Evolutionary conservation across 176 grass and related monocot genomes (phyloP).

Genomic region (Rhynchospora tenuis): DNA sequence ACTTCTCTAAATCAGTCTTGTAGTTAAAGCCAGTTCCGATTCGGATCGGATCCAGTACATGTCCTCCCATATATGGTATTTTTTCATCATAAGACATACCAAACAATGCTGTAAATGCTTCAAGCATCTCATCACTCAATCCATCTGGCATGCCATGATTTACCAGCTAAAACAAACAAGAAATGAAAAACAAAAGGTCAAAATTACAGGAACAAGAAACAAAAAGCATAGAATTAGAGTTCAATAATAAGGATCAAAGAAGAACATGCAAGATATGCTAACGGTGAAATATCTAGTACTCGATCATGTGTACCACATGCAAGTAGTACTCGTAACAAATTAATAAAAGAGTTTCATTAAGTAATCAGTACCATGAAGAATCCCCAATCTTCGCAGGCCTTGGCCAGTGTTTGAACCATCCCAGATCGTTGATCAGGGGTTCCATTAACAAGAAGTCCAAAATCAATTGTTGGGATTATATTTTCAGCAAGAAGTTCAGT

Average conservation of each 20-base stretch:
- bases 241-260: no score
- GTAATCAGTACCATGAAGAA: slow-evolving; percentile 62
- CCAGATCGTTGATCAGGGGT: slow-evolving; percentile 19
- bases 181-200: background rate
- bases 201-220: background rate
- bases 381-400: slow-evolving; percentile 61
- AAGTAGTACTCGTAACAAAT: no score
- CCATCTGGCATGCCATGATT: slow-evolving; percentile 57
- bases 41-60: slow-evolving; percentile 48
- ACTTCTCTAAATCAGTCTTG: slow-evolving; percentile 29
- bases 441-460: slow-evolving; percentile 38
- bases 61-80: slow-evolving; percentile 19
- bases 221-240: no score
- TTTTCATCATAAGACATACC: slow-evolving; percentile 42
- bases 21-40: slow-evolving; percentile 55
- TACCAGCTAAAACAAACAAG: slow-evolving; percentile 31
- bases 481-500: background rate
- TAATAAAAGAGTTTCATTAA: background rate
- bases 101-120: slow-evolving; percentile 30
- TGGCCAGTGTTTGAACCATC: slow-evolving; percentile 33
- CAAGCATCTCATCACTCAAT: slow-evolving; percentile 35
- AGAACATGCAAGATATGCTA: no score
- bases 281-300: no score
- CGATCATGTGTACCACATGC: no score
- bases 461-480: slow-evolving; percentile 52